Evolutionary conservation across 2,329 filamentous ascomycete species (phyloP).

Genomic region (Colletotrichum sp.): DNA sequence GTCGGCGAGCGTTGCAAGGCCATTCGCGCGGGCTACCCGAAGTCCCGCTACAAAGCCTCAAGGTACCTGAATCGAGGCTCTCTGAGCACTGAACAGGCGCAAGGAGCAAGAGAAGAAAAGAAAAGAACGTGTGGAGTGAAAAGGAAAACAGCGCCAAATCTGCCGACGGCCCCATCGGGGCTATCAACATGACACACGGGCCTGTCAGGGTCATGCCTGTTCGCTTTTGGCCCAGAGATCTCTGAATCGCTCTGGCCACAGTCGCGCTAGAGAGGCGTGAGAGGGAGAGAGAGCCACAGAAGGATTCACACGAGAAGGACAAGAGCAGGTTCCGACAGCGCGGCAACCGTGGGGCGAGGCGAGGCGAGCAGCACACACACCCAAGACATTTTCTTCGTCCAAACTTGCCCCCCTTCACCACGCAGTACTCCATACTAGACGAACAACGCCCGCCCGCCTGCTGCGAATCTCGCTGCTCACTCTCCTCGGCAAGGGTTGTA

Average conservation of each 20-base stretch:
- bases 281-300: neutral
- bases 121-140: neutral
- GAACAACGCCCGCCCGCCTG: neutral
- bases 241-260: slow-evolving; percentile 7
- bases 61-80: neutral
- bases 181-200: slow-evolving; percentile 9
- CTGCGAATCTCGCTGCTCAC: neutral
- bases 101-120: neutral
- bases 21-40: neutral
- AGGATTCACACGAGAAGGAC: neutral
- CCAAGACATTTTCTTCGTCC: slow-evolving; percentile 8
- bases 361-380: neutral
- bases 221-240: neutral
- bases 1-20: neutral
- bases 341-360: slow-evolving; percentile 15
- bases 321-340: slow-evolving; percentile 13
- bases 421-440: neutral
- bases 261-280: neutral
- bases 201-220: neutral
- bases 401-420: slow-evolving; percentile 7
- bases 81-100: neutral
- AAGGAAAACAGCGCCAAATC: slow-evolving; percentile 9
- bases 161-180: slow-evolving; percentile 1
- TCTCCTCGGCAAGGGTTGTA: neutral
- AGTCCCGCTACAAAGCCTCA: neutral